Evolutionary conservation across 768 basidiomycete species (phyloP).

Genomic region (Lentinula boryana): DNA sequence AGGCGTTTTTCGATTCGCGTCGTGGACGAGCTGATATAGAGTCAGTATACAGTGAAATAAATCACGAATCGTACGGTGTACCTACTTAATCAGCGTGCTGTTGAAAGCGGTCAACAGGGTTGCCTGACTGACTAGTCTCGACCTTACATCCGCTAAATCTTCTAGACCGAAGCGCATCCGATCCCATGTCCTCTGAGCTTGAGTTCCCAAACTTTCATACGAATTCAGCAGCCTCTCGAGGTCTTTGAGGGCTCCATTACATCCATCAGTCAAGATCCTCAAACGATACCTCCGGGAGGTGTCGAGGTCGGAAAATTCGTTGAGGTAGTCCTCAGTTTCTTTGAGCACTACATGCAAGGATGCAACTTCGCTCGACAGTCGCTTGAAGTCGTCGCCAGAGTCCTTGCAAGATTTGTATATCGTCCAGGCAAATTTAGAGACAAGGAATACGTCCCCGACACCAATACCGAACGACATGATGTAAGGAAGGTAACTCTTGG

Average conservation of each 20-base stretch:
- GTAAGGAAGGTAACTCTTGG: neutral
- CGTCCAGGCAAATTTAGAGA: constrained; percentile 6
- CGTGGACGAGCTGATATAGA: constrained; percentile 8
- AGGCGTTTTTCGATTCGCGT: constrained; percentile 11
- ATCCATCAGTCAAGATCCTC: constrained; percentile 4
- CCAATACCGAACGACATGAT: constrained; percentile 6
- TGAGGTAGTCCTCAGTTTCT: constrained; percentile 4
- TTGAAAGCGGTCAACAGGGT: constrained; percentile 11
- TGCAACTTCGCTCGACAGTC: constrained; percentile 4
- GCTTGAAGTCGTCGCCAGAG: constrained; percentile 3
- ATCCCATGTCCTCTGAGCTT: constrained; percentile 13
- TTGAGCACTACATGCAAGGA: constrained; percentile 8
- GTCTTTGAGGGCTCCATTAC: constrained; percentile 5
- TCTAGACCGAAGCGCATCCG: constrained; percentile 13
- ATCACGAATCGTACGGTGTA: neutral
- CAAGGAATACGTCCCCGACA: constrained; percentile 6
- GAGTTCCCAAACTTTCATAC: constrained; percentile 12
- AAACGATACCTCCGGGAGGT: constrained; percentile 10
- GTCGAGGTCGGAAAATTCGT: constrained; percentile 4
- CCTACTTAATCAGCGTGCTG: constrained; percentile 9
- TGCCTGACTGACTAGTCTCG: constrained; percentile 6
- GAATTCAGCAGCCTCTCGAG: constrained; percentile 7
- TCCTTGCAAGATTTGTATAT: constrained; percentile 9
- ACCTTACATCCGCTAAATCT: constrained; percentile 11
- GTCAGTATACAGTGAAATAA: neutral